These are phyloP conservation scores for Solidago caesia DNA, from an alignment of 129 eudicot species.

Conservation along the genomic window DNA sequence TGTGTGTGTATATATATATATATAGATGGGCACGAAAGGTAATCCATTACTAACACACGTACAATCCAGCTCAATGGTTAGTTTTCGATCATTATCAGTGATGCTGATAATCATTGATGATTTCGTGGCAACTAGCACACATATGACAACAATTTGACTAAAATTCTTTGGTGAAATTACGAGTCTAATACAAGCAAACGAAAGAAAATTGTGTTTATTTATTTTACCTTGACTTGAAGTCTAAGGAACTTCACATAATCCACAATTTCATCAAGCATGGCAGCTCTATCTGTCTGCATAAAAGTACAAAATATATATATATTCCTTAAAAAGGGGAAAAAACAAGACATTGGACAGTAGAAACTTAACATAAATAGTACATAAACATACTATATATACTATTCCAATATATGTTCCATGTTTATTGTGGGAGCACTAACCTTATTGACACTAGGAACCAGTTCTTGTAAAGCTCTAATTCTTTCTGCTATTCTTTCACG, in stretches of 20 bases:
- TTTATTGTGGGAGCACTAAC: constrained; percentile 30
- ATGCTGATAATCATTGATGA: background rate
- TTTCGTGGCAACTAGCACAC: constrained; percentile 16
- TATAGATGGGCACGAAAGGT: constrained; percentile 1
- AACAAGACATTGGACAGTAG: constrained; percentile 4
- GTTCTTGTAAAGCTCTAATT: constrained; percentile 89
- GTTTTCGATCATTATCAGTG: background rate
- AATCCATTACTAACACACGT: constrained; percentile 2
- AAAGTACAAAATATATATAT: background rate
- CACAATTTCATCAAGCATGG: constrained; percentile 97
- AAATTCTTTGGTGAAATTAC: constrained; percentile 1
- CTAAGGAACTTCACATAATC: constrained; percentile 94
- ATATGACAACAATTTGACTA: constrained; percentile 9
- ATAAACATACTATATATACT: background rate
- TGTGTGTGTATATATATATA: background rate
- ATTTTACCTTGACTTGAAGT: constrained; percentile 90
- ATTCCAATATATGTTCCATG: background rate
- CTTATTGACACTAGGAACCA: constrained; percentile 98
- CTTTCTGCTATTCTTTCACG: constrained; percentile 95
- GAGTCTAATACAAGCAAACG: constrained; percentile 13
- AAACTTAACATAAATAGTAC: constrained; percentile 18
- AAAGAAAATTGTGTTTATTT: background rate
- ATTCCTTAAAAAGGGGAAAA: constrained; percentile 4
- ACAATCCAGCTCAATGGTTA: constrained; percentile 14
- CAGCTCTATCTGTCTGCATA: constrained; percentile 94